Conservation (phyloP, 1,284 basidiomycete genomes). For the Testicularia cyperi region DNA sequence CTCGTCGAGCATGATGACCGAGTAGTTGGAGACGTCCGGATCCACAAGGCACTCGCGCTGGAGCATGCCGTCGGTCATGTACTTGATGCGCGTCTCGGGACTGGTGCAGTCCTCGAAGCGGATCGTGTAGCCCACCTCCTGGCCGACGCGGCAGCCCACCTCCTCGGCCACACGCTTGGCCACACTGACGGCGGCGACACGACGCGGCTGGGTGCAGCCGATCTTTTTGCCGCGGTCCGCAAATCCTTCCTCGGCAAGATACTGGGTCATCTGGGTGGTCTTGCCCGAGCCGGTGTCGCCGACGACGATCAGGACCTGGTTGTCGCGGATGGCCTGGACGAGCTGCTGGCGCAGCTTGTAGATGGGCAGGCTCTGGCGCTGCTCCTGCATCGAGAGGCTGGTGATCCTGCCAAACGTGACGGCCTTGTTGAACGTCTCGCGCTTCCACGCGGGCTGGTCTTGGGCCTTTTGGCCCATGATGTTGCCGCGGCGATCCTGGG, state of each 20-base stretch:
- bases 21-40: slow-evolving; percentile 86
- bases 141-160: slow-evolving; percentile 91
- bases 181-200: slow-evolving; percentile 98
- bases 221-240: slow-evolving; percentile 84
- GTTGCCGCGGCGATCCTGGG: slow-evolving; percentile 85
- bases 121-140: slow-evolving; percentile 97
- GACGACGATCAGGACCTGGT: slow-evolving; percentile 90
- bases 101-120: slow-evolving; percentile 99
- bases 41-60: slow-evolving; percentile 95
- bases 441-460: slow-evolving; percentile 86
- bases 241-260: slow-evolving; percentile 83
- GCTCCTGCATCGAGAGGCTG: slow-evolving; percentile 85
- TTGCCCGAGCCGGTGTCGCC: slow-evolving; percentile 93
- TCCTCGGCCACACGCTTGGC: slow-evolving; percentile 98
- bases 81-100: slow-evolving; percentile 97
- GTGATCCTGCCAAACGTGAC: slow-evolving; percentile 94
- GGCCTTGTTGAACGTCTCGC: slow-evolving; percentile 91
- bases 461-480: slow-evolving; percentile 78
- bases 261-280: slow-evolving; percentile 87
- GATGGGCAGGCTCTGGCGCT: slow-evolving; percentile 85
- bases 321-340: slow-evolving; percentile 87
- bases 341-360: slow-evolving; percentile 92
- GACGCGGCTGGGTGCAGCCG: slow-evolving; percentile 95
- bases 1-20: slow-evolving; percentile 97
- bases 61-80: slow-evolving; percentile 99